Percentiles rank a stretch among this genome's conserved stretches.
These are phyloP conservation scores for Inonotus obliquus DNA, from an alignment of 1,284 basidiomycete species.

Conservation along the genomic window DNA sequence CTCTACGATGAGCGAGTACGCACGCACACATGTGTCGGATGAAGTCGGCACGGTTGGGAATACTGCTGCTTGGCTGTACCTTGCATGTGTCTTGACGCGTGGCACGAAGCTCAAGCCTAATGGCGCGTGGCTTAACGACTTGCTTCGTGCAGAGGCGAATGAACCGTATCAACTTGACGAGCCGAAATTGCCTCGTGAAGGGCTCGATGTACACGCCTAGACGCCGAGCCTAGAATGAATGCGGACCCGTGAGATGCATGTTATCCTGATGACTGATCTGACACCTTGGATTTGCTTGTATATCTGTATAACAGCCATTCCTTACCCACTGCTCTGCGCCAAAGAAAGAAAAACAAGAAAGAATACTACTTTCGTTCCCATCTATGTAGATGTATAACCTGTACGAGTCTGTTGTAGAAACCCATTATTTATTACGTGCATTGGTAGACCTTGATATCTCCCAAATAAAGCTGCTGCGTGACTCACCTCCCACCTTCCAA, in stretches of 20 bases:
- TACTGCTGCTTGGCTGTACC: slow-evolving; percentile 75
- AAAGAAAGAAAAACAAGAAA: not conserved
- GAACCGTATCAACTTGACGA: slow-evolving; percentile 61
- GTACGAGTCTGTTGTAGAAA: not conserved
- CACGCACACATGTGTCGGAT: slow-evolving; percentile 70
- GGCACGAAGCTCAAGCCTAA: slow-evolving; percentile 71
- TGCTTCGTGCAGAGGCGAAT: slow-evolving; percentile 66
- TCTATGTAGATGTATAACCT: not conserved
- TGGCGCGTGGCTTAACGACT: slow-evolving; percentile 77
- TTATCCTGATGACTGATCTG: not conserved
- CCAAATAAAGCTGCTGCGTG: too few relatives aligned
- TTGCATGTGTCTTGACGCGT: slow-evolving; percentile 72
- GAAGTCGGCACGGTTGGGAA: slow-evolving; percentile 80
- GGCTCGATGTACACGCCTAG: slow-evolving; percentile 45
- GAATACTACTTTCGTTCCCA: not conserved
- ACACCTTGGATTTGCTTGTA: not conserved
- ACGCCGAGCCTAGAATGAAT: not conserved
- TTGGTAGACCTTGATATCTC: not conserved
- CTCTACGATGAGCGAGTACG: slow-evolving; percentile 60
- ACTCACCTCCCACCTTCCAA: too few relatives aligned
- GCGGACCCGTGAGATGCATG: not conserved
- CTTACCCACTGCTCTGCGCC: not conserved
- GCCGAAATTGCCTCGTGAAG: slow-evolving; percentile 59
- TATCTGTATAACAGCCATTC: slow-evolving; percentile 21
- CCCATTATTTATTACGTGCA: not conserved